Base-by-base conservation (phyloP, 2,329 filamentous ascomycete species). In the Apiospora koreana region DNA sequence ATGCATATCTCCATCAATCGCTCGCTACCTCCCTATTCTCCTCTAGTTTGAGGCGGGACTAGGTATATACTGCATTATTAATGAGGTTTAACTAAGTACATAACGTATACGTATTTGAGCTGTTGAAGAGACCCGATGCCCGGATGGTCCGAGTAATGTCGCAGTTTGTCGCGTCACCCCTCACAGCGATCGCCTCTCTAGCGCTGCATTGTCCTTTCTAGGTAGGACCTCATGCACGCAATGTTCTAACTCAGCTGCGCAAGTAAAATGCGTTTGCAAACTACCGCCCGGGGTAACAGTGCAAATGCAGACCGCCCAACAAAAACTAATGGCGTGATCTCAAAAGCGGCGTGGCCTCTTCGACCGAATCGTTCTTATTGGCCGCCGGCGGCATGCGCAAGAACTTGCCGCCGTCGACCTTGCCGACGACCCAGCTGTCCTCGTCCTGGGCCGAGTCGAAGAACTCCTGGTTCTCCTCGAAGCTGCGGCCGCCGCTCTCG, bases 391-490 rank as follows among this genome's bases (percentile, higher is more conserved):
- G 77, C 73, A 78, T 74, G 28, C 25, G 16, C 16, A 76, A 68
- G 46, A 75, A 91, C 72, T 84, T 85, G 3, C 88, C 88, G 0
- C 83, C 82, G 46, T 83, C 80, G 8, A 91, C 85, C 71, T 84
- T 86, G 31, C 75, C 76, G 1, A 91, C 88, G 38, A 81, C 78
- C 88, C 88, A 91, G 3, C 80, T 86, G 4, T 82, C 82, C 2
- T 82, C 81, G 64, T 88, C 81, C 62, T 79, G 80, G 2, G 88
- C 88, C 70, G 85, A 83, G 68, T 82, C 80, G 74, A 90, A 90
- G 78, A 89, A 90, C 68, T 84, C 80, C 76, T 88, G 86, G 72
- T 90, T 90, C 74, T 89, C 88, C 72, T 89, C 87, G 72, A 90
- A 90, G 66, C 83, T 86, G 35, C 89, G 76, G 0, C 87, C 86